Base-by-base conservation (phyloP, 225 moss, liverwort and hornwort genomes). In the Pleurozium schreberi region DNA sequence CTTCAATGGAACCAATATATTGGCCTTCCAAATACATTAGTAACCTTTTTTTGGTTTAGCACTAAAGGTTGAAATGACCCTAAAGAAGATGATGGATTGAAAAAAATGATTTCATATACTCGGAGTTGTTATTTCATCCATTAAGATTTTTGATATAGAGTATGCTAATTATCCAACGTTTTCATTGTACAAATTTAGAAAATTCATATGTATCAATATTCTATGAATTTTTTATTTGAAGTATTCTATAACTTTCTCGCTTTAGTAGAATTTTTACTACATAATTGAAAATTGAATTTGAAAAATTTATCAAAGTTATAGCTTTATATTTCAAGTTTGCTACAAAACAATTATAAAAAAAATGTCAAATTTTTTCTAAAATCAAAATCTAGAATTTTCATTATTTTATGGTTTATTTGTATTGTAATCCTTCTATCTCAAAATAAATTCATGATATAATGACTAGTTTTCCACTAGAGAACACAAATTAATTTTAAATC, bases 11-110 rank as follows among this genome's bases (percentile, higher is more conserved):
- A 74, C 5, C 1, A 30, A 1, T 3, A 30, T 33, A 47, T 75
- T 49, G 2, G 6, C 0, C 19, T 0, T 49, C 2, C 3, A 47
- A 49, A 75, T 7, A 74, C 11, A 31, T 18, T 30, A 4, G 0
- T 74, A 31, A 18, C 1, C 30, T 49, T 18, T 43, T 6, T 3
- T 31, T 31, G 17, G 47, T 30, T 49, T 31, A 31, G 6, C 1
- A 19, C 1, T 18, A 11, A 49, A 31, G 18, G 11, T 47, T 47
- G 31, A 74, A 75, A 20, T 49, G 11, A 11, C 7, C 13, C 7
- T 19, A 12, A 31, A 33, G 3, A 33, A 33, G 50, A 49, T 49
- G 5, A 34, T 34, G 8, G 1, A 14, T 34, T 18, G 8, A 2
- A 75, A 34, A 31, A 31, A 33, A 21, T 21, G 5, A 13, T 75